phyloP scores from a whole-genome alignment of 441 rosid genomes.

The Erodium moschatum region DNA sequence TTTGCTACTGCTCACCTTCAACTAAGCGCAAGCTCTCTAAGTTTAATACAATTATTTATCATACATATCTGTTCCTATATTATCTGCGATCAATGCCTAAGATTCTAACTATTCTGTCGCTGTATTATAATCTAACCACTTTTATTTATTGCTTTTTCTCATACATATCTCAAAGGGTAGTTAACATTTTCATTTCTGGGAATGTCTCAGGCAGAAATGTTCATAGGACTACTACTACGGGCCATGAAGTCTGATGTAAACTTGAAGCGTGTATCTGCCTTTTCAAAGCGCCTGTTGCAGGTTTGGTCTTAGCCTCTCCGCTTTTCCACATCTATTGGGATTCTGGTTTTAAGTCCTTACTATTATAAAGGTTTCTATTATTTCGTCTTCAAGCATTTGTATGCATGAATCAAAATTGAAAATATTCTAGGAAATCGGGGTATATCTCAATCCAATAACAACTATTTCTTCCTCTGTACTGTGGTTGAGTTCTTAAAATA shows the following conservation, averaged over 20 bases:
- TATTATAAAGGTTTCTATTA: background rate
- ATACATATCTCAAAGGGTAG: background rate
- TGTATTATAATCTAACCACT: background rate
- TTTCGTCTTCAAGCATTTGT: background rate
- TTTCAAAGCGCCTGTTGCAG: slow-evolving; percentile 88
- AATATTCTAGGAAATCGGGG: background rate
- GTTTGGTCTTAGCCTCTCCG: slow-evolving; percentile 26
- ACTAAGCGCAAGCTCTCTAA: no score
- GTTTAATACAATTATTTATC: no score
- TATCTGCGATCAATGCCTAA: no score
- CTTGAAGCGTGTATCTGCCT: slow-evolving; percentile 79
- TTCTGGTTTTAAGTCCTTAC: background rate
- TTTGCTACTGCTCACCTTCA: no score
- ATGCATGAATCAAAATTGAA: background rate
- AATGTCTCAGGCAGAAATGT: slow-evolving; percentile 67
- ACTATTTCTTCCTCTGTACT: background rate
- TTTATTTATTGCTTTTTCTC: background rate
- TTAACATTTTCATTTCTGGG: background rate
- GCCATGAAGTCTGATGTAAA: slow-evolving; percentile 88
- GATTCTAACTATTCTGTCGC: no score
- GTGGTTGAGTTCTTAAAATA: slow-evolving; percentile 13
- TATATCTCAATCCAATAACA: background rate
- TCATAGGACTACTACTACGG: slow-evolving; percentile 79
- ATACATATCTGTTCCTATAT: no score
- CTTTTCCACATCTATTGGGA: background rate